Conservation (phyloP, 129 eudicot species). For the Tagetes erecta region DNA sequence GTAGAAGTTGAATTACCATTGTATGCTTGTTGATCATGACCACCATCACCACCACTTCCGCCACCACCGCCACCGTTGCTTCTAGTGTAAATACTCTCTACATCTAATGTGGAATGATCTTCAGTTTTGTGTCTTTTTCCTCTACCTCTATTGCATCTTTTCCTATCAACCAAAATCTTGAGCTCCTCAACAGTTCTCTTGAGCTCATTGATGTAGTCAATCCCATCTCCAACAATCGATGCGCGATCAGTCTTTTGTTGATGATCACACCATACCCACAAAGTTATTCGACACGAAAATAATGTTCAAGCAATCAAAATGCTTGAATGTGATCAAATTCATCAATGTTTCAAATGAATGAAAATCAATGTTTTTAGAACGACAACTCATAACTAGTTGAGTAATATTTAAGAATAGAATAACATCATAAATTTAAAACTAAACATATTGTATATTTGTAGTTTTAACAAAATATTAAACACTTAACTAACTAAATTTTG, state of each 20-base stretch:
- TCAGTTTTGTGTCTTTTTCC: constrained; percentile 65
- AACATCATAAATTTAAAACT: neutral
- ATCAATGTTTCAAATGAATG: neutral
- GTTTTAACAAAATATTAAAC: too few relatives aligned
- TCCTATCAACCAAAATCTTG: constrained; percentile 70
- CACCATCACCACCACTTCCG: constrained; percentile 14
- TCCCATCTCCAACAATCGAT: constrained; percentile 79
- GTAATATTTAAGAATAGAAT: neutral
- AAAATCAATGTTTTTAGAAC: neutral
- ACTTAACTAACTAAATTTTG: neutral
- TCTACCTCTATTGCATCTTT: constrained; percentile 64
- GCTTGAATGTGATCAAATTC: constrained; percentile 9
- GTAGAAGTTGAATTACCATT: constrained; percentile 49
- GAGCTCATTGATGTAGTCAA: constrained; percentile 76
- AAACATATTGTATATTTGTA: neutral
- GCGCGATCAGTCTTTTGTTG: constrained; percentile 73
- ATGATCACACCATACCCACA: constrained; percentile 6
- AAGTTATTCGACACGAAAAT: constrained; percentile 5
- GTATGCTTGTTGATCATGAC: constrained; percentile 42
- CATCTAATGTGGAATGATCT: constrained; percentile 46
- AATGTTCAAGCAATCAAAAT: constrained; percentile 4
- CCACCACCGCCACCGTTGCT: constrained; percentile 29
- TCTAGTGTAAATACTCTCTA: constrained; percentile 38
- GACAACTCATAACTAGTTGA: too few relatives aligned
- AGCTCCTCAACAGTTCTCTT: constrained; percentile 78